Evolutionary conservation across 768 basidiomycete species (phyloP).

Genomic region (Cystobasidium tubakii): DNA sequence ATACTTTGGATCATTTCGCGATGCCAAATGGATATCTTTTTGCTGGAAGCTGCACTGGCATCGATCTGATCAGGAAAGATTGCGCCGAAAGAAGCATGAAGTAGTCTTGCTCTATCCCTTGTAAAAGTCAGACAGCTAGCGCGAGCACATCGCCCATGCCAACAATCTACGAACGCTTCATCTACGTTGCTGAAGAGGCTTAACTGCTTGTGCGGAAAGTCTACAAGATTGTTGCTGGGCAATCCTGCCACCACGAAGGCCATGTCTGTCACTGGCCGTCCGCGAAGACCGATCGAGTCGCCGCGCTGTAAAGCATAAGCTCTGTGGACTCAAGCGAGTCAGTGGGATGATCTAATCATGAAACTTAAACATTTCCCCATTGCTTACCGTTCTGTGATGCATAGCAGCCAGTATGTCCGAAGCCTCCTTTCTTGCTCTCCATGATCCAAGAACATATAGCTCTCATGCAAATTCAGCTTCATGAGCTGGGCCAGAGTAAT

Average conservation of each 20-base stretch:
- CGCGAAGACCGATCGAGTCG: neutral
- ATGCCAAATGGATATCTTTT: neutral
- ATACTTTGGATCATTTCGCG: neutral
- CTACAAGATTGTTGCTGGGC: neutral
- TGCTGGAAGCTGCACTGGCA: neutral
- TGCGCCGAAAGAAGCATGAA: neutral
- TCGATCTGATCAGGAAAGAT: neutral
- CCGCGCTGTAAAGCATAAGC: slow-evolving; percentile 6
- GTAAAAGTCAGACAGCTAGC: neutral
- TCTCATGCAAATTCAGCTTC: neutral
- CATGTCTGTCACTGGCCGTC: neutral
- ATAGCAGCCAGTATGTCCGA: slow-evolving; percentile 1
- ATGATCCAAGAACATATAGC: neutral
- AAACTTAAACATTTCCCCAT: too few relatives aligned
- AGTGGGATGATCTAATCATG: too few relatives aligned
- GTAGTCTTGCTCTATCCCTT: neutral
- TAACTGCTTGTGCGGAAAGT: neutral
- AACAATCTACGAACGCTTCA: neutral
- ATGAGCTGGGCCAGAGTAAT: neutral
- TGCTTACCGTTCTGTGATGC: neutral
- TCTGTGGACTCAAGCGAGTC: neutral
- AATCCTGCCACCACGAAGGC: neutral
- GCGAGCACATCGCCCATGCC: neutral
- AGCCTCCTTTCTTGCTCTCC: neutral
- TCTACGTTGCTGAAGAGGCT: neutral